Conservation (phyloP, 192 early-diverging fungal genomes). For the Coemansia sp. region DNA sequence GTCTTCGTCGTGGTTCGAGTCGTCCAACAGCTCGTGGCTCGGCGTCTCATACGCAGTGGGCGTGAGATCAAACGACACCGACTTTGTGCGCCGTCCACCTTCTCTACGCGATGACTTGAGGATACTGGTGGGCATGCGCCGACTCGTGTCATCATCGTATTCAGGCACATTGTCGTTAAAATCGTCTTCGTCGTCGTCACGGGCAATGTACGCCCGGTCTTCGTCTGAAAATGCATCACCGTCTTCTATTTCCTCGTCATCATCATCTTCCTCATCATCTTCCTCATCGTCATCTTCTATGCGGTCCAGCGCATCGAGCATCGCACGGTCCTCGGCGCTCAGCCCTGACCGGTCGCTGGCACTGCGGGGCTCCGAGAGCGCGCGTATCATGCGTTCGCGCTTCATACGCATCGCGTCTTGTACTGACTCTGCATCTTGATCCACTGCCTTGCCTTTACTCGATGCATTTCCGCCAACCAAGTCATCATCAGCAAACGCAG, state of each 20-base stretch:
- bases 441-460: too few relatives aligned
- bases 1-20: constrained; percentile 23
- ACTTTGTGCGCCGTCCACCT: constrained; percentile 10
- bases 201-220: constrained; percentile 31
- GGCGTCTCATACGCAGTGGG: constrained; percentile 9
- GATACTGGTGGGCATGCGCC: constrained; percentile 9
- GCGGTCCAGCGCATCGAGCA: constrained; percentile 38
- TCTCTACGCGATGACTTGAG: constrained; percentile 16
- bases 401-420: constrained; percentile 10
- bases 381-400: constrained; percentile 19
- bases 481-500: neutral
- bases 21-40: constrained; percentile 22
- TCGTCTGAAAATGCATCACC: constrained; percentile 42
- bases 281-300: constrained; percentile 13
- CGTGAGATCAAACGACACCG: constrained; percentile 26
- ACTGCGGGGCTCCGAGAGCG: neutral
- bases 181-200: constrained; percentile 52
- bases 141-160: neutral
- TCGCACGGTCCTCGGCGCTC: constrained; percentile 14
- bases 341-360: constrained; percentile 7
- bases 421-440: neutral
- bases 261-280: constrained; percentile 6
- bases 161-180: constrained; percentile 19
- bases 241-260: constrained; percentile 8
- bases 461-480: too few relatives aligned